Evolutionary conservation across 305 asterid species (phyloP).

Genomic region (Andrographis paniculata): DNA sequence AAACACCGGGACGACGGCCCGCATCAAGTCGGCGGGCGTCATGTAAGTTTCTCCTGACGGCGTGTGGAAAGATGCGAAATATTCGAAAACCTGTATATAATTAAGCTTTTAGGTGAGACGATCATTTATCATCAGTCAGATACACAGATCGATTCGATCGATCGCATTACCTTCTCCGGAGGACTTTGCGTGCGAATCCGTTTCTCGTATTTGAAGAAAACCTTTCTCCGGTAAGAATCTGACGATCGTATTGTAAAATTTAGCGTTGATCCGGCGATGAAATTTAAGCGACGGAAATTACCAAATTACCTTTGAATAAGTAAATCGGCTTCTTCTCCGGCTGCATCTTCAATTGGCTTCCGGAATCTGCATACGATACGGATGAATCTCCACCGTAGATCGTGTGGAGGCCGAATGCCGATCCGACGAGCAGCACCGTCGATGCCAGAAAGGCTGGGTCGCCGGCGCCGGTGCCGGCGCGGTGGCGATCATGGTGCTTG

Average conservation of each 20-base stretch:
- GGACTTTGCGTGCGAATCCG: constrained; percentile 72
- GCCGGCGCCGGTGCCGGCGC: too few relatives aligned
- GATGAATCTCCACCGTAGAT: constrained; percentile 21
- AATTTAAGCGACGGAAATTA: neutral
- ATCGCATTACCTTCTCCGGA: constrained; percentile 73
- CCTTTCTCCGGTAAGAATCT: constrained; percentile 73
- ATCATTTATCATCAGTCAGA: too few relatives aligned
- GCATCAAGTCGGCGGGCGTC: constrained; percentile 84
- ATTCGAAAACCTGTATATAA: constrained; percentile 56
- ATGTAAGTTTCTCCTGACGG: constrained; percentile 60
- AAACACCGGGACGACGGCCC: constrained; percentile 84
- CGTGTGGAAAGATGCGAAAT: constrained; percentile 59
- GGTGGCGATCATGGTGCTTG: neutral
- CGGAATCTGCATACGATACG: constrained; percentile 63
- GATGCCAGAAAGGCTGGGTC: too few relatives aligned
- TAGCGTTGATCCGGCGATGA: neutral
- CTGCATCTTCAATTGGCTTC: constrained; percentile 16
- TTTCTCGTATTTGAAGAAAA: constrained; percentile 94
- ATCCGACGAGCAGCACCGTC: constrained; percentile 34
- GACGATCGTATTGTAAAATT: constrained; percentile 6
- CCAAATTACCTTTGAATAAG: constrained; percentile 72
- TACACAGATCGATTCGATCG: too few relatives aligned
- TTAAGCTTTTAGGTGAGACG: neutral
- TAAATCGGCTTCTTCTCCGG: constrained; percentile 38
- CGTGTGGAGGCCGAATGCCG: constrained; percentile 37